phyloP scores from a whole-genome alignment of 2,329 filamentous ascomycete species.

The Ophiostoma perfectum region DNA sequence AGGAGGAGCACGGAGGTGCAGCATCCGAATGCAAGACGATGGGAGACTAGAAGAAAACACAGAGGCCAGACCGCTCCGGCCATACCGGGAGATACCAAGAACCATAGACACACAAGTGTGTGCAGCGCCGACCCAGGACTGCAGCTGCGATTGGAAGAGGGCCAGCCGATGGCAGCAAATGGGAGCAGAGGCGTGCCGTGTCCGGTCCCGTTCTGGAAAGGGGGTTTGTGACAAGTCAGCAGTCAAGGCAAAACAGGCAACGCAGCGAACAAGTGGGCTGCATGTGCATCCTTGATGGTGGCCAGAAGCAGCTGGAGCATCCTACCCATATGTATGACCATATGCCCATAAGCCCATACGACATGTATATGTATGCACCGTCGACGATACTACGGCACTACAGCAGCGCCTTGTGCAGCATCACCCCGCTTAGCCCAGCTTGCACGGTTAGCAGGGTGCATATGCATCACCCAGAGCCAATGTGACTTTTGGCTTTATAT shows the following conservation, averaged over 20 bases:
- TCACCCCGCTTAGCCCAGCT: conserved; percentile 9
- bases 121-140: background rate
- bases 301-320: background rate
- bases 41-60: background rate
- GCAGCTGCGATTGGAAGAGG: conserved; percentile 1
- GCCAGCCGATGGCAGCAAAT: background rate
- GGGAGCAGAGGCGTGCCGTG: background rate
- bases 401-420: background rate
- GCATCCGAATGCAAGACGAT: background rate
- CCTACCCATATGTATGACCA: too few relatives aligned
- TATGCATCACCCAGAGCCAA: conserved; percentile 7
- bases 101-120: background rate
- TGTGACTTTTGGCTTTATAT: background rate
- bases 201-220: conserved; percentile 3
- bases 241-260: background rate
- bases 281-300: background rate
- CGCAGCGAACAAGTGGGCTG: background rate
- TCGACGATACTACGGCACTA: background rate
- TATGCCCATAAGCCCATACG: background rate
- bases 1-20: background rate
- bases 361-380: background rate
- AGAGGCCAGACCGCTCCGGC: background rate
- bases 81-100: background rate
- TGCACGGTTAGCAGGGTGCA: conserved; percentile 7
- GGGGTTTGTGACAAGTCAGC: conserved; percentile 6